A percentile compares a stretch with the other conserved stretches of the same genome.
These are phyloP conservation scores for Dalbergia cultrata DNA, from an alignment of 306 rosid genomes.

Conservation along the genomic window DNA sequence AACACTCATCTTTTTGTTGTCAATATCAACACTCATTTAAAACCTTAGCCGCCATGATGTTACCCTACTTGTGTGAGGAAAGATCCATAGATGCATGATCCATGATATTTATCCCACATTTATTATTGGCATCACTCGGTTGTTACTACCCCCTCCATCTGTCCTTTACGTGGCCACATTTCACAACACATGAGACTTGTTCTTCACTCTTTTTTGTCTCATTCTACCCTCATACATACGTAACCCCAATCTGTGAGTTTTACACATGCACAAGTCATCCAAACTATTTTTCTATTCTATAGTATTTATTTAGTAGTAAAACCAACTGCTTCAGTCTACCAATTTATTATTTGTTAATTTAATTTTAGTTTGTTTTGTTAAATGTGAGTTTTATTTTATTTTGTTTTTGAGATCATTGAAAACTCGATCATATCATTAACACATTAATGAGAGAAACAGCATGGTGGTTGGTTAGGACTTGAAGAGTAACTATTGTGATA, in stretches of 20 bases:
- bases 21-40: not conserved
- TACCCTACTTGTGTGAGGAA: not conserved
- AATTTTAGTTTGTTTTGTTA: not conserved
- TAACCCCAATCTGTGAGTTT: not conserved
- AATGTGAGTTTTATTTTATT: not conserved
- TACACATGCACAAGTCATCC: slow-evolving; percentile 17
- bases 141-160: not conserved
- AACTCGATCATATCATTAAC: not conserved
- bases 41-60: not conserved
- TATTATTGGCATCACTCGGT: not conserved
- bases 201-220: not conserved
- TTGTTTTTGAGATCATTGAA: not conserved
- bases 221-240: not conserved
- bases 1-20: not conserved
- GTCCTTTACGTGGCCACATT: not conserved
- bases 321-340: not conserved
- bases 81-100: not conserved
- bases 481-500: not conserved
- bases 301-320: not conserved
- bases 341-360: not conserved
- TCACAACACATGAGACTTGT: not conserved
- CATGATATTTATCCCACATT: not conserved
- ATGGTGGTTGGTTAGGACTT: slow-evolving; percentile 8
- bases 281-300: slow-evolving; percentile 7
- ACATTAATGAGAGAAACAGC: not conserved